Conservation (phyloP, 129 eudicot species). For the Calendula officinalis region DNA sequence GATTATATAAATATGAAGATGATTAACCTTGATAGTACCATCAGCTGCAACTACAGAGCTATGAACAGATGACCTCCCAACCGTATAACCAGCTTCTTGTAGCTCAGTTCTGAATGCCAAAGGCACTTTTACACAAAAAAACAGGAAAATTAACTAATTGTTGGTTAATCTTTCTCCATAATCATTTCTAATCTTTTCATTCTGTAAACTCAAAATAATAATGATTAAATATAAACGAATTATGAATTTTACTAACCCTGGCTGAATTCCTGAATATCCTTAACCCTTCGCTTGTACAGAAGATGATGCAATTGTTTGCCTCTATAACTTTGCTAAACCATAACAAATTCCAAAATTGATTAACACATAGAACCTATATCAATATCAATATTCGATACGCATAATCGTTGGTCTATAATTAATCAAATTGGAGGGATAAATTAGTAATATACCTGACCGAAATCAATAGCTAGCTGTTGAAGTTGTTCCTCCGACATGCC, state of each 20-base stretch:
- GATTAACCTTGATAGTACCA: slow-evolving; percentile 79
- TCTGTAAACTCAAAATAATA: not conserved
- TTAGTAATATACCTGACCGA: slow-evolving; percentile 54
- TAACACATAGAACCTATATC: not conserved
- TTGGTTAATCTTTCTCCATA: not conserved
- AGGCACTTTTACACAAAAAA: slow-evolving; percentile 60
- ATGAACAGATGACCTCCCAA: slow-evolving; percentile 82
- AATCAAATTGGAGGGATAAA: not conserved
- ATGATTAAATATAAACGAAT: too few species aligned
- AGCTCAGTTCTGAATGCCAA: slow-evolving; percentile 77
- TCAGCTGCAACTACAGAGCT: slow-evolving; percentile 71
- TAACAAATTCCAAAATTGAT: not conserved
- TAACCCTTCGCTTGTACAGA: slow-evolving; percentile 82
- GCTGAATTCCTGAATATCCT: slow-evolving; percentile 64
- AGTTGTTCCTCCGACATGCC: slow-evolving; percentile 97
- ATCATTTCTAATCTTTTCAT: not conserved
- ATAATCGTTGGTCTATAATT: not conserved
- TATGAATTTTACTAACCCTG: slow-evolving; percentile 44
- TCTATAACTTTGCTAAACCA: slow-evolving; percentile 67
- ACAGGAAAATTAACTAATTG: not conserved
- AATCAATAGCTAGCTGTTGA: slow-evolving; percentile 74
- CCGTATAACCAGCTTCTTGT: slow-evolving; percentile 86
- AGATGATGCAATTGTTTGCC: slow-evolving; percentile 94
- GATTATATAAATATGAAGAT: not conserved
- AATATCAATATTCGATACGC: not conserved